Evolutionary conservation across 2,329 filamentous ascomycete species (phyloP).

Genomic region (Parascedosporium putredinis): DNA sequence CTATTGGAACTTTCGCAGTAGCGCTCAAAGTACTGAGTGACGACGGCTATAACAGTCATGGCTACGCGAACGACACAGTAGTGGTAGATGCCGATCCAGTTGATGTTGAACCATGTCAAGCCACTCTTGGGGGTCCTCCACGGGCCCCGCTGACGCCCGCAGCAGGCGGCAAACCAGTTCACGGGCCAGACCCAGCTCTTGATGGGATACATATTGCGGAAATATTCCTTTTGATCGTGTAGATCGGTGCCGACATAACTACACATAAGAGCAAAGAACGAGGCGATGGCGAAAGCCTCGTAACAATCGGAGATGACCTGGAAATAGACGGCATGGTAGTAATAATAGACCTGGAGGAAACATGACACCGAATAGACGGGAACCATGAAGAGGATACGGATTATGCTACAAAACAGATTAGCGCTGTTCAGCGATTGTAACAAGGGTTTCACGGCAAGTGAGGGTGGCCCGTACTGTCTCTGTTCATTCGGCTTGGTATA

Average conservation of each 20-base stretch:
- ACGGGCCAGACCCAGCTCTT: conserved; percentile 69
- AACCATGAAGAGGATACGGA: conserved; percentile 81
- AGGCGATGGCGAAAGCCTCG: conserved; percentile 78
- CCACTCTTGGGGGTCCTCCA: conserved; percentile 71
- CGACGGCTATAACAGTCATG: conserved; percentile 69
- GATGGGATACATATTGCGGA: conserved; percentile 53
- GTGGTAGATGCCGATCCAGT: conserved; percentile 76
- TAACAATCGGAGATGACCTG: conserved; percentile 76
- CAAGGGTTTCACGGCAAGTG: neutral
- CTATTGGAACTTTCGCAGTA: conserved; percentile 74
- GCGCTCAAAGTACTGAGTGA: conserved; percentile 55
- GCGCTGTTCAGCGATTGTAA: neutral
- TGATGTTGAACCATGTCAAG: conserved; percentile 81
- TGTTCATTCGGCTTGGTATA: conserved; percentile 52
- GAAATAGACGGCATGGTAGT: conserved; percentile 71
- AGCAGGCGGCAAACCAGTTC: conserved; percentile 59
- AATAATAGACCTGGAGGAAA: conserved; percentile 63
- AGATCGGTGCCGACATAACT: conserved; percentile 69
- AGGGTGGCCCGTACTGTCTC: conserved; percentile 33
- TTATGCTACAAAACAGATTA: conserved; percentile 46
- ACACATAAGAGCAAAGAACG: conserved; percentile 76
- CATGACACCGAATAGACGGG: conserved; percentile 69
- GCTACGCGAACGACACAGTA: conserved; percentile 73
- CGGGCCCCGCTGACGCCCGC: conserved; percentile 56
- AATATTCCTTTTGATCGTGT: conserved; percentile 74